Evolutionary conservation across 768 basidiomycete genomes (phyloP).

Genomic region (Boletus rufocinnamomeus): DNA sequence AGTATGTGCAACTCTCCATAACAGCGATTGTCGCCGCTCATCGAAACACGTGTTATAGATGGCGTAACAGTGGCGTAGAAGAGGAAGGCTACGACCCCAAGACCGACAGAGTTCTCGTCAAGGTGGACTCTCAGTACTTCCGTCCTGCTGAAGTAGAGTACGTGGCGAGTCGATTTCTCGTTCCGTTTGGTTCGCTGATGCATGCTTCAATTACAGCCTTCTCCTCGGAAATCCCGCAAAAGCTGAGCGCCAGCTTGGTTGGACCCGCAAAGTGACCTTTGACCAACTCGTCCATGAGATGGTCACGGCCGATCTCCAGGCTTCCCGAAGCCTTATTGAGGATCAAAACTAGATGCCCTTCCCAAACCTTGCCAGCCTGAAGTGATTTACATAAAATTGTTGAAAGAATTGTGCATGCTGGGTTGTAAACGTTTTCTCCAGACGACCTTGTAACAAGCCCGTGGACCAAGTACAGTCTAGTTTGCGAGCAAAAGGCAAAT

Average conservation of each 20-base stretch:
- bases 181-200: constrained; percentile 1
- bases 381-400: constrained; percentile 3
- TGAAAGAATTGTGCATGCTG: background rate
- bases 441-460: constrained; percentile 9
- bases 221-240: constrained; percentile 88
- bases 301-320: constrained; percentile 80
- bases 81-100: constrained; percentile 77
- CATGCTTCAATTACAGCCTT: constrained; percentile 47
- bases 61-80: constrained; percentile 74
- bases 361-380: background rate
- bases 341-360: constrained; percentile 65
- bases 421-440: background rate
- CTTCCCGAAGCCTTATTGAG: constrained; percentile 72
- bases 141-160: constrained; percentile 95
- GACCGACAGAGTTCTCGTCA: constrained; percentile 73
- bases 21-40: constrained; percentile 4
- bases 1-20: constrained; percentile 40
- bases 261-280: constrained; percentile 87
- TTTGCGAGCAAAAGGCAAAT: constrained; percentile 2
- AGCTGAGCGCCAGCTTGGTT: constrained; percentile 85
- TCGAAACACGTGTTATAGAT: constrained; percentile 43
- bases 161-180: constrained; percentile 34
- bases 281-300: constrained; percentile 88
- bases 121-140: constrained; percentile 89
- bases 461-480: constrained; percentile 3